phyloP scores from a whole-genome alignment of 768 basidiomycete genomes.

The Kwoniella dendrophila region DNA sequence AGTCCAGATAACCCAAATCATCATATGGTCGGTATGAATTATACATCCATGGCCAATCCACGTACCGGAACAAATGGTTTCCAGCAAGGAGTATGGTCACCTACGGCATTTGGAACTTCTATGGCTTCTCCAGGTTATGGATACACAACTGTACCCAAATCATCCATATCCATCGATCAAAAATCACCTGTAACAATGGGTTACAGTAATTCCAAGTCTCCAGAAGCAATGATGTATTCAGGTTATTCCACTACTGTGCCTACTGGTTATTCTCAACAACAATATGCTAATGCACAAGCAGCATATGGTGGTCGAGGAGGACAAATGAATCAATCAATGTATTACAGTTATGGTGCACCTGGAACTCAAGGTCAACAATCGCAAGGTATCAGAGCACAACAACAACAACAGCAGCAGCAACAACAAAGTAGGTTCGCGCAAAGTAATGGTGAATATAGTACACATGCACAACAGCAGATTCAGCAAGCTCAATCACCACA shows the following conservation, averaged over 20 bases:
- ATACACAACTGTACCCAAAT: constrained; percentile 25
- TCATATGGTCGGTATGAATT: constrained; percentile 21
- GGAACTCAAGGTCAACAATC: constrained; percentile 6
- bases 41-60: constrained; percentile 11
- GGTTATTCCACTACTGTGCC: constrained; percentile 6
- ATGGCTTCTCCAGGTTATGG: constrained; percentile 38
- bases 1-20: constrained; percentile 19
- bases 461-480: neutral
- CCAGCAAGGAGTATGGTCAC: constrained; percentile 39
- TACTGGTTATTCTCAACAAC: constrained; percentile 15
- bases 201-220: constrained; percentile 12
- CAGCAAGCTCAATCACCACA: too few relatives aligned
- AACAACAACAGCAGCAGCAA: neutral
- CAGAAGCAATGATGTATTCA: constrained; percentile 10
- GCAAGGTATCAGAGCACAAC: neutral
- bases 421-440: constrained; percentile 13
- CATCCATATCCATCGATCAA: constrained; percentile 22
- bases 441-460: constrained; percentile 6
- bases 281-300: neutral
- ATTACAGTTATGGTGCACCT: constrained; percentile 23
- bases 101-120: constrained; percentile 40
- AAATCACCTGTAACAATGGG: constrained; percentile 13
- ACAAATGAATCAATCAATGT: constrained; percentile 14
- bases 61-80: constrained; percentile 20
- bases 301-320: constrained; percentile 10